Base-by-base conservation (phyloP, 1,139 yeast species). In the Lodderomyces metapsilosis region DNA sequence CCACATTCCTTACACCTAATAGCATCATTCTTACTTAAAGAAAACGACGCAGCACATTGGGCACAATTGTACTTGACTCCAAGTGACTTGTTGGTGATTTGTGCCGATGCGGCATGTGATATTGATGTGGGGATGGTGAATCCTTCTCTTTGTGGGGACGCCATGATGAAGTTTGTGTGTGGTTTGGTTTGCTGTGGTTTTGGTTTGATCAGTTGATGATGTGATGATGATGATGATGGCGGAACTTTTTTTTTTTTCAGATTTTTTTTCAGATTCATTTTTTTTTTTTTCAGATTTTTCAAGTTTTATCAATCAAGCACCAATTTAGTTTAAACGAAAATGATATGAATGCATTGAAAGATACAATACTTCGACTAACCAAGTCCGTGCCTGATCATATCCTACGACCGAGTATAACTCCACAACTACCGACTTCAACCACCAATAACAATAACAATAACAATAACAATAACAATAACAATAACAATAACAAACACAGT, bases 1-100 rank as follows among this genome's bases (percentile, higher is more conserved):
- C 98, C 98, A 67, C 98, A 92, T 57, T 91, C 96, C 68, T 91
- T 91, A 72, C 98, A 92, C 72, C 98, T 87, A 51, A 92, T 96
- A 41, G 98, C 96, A 64, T 92, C 98, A 54, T 88, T 88, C 69
- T 92, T 88, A 45, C 91, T 84, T 55, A 92, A 78, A 5, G 95
- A 82, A 54, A 91, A 86, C 41, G 85, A 82, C 45, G 92, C 82
- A 10, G 97, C 96, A 68, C 98, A 92, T 71, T 89, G 95, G 37
- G 98, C 96, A 67, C 98, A 92, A 63, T 89, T 83, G 67, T 92
- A 92, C 58, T 85, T 86, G 53, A 89, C 94, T 42, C 97, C 96
- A 58, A 84, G 82, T 15, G 78, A 74, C 59, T 83, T 83, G 70
- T 85, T 84, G 52, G 88, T 76, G 39, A 68, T 72, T 49, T 71